Percentiles rank a stretch among this genome's conserved stretches.
phyloP scores from a whole-genome alignment of 2,329 filamentous ascomycete species.

The Penicillium sp. region DNA sequence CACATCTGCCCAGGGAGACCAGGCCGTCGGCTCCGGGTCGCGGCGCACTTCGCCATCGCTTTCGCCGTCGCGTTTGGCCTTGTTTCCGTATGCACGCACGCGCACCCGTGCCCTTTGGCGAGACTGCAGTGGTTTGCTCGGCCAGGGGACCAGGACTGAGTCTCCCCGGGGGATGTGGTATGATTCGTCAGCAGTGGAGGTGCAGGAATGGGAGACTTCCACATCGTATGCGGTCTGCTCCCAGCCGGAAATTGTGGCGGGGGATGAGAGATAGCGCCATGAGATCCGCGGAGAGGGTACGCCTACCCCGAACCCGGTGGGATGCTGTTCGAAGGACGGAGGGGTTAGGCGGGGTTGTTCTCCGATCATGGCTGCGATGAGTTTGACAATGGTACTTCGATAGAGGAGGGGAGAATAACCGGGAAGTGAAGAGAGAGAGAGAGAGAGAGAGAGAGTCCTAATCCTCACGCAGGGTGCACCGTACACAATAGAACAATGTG shows the following conservation, averaged over 20 bases:
- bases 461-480: too few species aligned
- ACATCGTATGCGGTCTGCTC: background rate
- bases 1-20: constrained; percentile 6
- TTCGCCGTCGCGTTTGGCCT: too few species aligned
- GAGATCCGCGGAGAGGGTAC: background rate
- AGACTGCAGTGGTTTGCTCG: background rate
- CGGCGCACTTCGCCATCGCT: background rate
- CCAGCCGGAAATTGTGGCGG: background rate
- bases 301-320: constrained; percentile 1
- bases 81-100: background rate
- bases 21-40: background rate
- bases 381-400: too few species aligned
- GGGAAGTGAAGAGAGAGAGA: too few species aligned
- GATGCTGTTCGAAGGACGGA: background rate
- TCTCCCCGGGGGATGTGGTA: background rate
- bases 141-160: constrained; percentile 5
- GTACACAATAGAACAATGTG: too few species aligned
- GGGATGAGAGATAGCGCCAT: background rate
- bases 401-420: too few species aligned
- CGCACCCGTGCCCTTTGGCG: background rate
- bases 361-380: too few species aligned
- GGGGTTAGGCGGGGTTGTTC: too few species aligned
- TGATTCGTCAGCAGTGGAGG: background rate
- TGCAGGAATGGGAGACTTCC: background rate
- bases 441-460: too few species aligned